Conservation (phyloP, 2,329 filamentous ascomycete genomes). For the Hymenoscyphus salicellus region DNA sequence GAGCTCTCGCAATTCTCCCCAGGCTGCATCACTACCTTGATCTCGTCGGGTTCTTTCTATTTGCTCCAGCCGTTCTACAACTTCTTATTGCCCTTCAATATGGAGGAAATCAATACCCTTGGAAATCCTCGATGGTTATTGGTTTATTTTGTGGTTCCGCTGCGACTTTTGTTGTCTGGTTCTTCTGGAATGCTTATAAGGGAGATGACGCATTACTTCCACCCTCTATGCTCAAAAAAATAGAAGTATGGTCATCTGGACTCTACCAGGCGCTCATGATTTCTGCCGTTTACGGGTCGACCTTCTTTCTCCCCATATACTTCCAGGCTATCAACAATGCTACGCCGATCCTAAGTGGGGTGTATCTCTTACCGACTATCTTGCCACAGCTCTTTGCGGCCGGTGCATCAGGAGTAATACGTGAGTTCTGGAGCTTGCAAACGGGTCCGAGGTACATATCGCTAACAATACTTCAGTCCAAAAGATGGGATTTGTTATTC, state of each 20-base stretch:
- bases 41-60: constrained; percentile 34
- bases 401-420: constrained; percentile 18
- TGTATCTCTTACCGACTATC: constrained; percentile 28
- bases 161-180: constrained; percentile 24
- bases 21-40: constrained; percentile 26
- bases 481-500: constrained; percentile 35
- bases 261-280: too few relatives aligned
- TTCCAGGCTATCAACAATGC: constrained; percentile 34
- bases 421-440: too few relatives aligned
- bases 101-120: constrained; percentile 35
- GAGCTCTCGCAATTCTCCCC: background rate
- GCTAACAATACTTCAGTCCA: too few relatives aligned
- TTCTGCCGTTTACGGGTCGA: too few relatives aligned
- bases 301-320: constrained; percentile 25
- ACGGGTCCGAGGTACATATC: too few relatives aligned
- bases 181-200: constrained; percentile 28
- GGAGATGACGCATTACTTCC: constrained; percentile 34
- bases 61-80: constrained; percentile 35
- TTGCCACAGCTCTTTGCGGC: constrained; percentile 14
- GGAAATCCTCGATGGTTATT: constrained; percentile 31
- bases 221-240: constrained; percentile 26
- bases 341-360: constrained; percentile 27
- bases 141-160: constrained; percentile 30
- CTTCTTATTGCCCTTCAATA: constrained; percentile 37
- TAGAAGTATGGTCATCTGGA: constrained; percentile 11